Base-by-base conservation (phyloP, 2,329 filamentous ascomycete genomes). In the Kalmusia sp. region DNA sequence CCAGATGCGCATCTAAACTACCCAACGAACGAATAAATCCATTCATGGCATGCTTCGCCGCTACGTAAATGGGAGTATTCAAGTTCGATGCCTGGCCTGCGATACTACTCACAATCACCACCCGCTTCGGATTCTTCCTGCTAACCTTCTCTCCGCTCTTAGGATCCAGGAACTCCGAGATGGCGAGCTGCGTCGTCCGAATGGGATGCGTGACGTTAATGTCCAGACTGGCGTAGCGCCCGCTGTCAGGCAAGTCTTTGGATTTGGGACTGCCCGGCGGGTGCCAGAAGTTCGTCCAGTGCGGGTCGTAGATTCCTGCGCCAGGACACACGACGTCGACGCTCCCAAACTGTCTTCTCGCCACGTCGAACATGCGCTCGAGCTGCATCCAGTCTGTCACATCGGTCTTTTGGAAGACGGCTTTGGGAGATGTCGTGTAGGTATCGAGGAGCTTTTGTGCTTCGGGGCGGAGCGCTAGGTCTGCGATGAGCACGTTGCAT, bases 21-120 rank as follows among this genome's bases (percentile, higher is more conserved):
- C 72, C 79, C 12, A 87, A 64, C 3, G 76, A 77, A 49, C 83
- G 79, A 4, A 86, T 75, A 66, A 76, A 80, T 9, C 77, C 78
- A 17, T 72, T 76, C 50, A 82, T 71, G 11, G 67, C 79, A 49
- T 79, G 76, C 54, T 82, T 82, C 1, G 67, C 65, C 0, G 79
- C 78, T n/a, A 71, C 62, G 59, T 82, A 82, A 5, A 81, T 55
- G 0, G 79, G 79, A 0, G 71, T 70, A 8, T 61, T 49, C 5
- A 80, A 67, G 12, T 71, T 71, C 0, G 71, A 57, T 0, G 47
- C 58, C 46, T 81, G 78, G 3, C 76, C 79, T 0, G 79, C 79
- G 19, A 82, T 76, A 43, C 70, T 76, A 46, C 61, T 70, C 25
- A 80, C 75, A 46, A 80, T 74, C 2, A 81, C 62, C 3, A 81